Evolutionary conservation across 23 red algal genomes (phyloP).

Genomic region (Chondrus crispus): DNA sequence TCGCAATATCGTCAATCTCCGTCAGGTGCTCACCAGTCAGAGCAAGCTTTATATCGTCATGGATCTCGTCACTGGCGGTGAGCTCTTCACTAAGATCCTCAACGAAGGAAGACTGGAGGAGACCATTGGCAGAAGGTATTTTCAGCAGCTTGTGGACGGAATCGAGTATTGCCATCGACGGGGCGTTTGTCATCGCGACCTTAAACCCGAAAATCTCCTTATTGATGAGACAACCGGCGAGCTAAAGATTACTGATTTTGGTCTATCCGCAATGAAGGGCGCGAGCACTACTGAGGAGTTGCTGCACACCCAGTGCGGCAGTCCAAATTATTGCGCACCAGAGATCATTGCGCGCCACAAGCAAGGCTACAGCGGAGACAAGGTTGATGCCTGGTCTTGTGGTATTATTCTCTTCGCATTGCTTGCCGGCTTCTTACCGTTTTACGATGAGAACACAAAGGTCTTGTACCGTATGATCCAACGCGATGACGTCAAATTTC

Average conservation of each 20-base stretch:
- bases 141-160: conserved; percentile 97
- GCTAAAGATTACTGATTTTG: conserved; percentile 95
- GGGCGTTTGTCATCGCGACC: conserved; percentile 95
- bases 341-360: conserved; percentile 71
- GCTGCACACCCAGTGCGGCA: conserved; percentile 79
- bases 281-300: conserved; percentile 58
- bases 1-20: conserved; percentile 83
- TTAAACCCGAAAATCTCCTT: conserved; percentile 90
- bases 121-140: conserved; percentile 71
- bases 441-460: conserved; percentile 71
- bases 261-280: conserved; percentile 73
- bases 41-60: conserved; percentile 96
- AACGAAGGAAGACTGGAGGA: conserved; percentile 77
- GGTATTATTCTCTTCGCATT: conserved; percentile 75
- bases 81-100: conserved; percentile 96
- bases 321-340: conserved; percentile 79
- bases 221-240: conserved; percentile 74
- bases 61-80: conserved; percentile 95
- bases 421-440: conserved; percentile 65
- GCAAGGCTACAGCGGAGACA: conserved; percentile 73
- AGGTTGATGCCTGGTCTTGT: conserved; percentile 84
- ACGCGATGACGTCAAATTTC: conserved; percentile 62
- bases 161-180: conserved; percentile 95
- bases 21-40: conserved; percentile 83
- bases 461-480: conserved; percentile 63